Evolutionary conservation across 2,329 filamentous ascomycete genomes (phyloP).

Genomic region (Aspergillus quadrilineatus): DNA sequence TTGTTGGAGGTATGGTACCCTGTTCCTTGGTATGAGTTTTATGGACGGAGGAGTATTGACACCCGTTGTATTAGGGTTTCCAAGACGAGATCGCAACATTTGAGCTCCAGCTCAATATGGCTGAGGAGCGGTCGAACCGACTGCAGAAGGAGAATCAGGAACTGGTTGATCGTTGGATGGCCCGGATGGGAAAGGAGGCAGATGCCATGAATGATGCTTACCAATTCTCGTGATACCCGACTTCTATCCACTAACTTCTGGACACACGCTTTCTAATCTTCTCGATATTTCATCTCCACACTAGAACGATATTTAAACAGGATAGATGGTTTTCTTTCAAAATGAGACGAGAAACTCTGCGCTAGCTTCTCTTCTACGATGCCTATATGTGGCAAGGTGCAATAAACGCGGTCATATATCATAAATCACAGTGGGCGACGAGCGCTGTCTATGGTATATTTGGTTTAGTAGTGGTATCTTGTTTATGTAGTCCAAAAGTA

Average conservation of each 20-base stretch:
- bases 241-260: background rate
- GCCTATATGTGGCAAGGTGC: no score
- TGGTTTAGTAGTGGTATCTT: slow-evolving; percentile 9
- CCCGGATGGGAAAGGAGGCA: slow-evolving; percentile 78
- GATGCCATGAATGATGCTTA: slow-evolving; percentile 74
- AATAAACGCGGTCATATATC: background rate
- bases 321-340: background rate
- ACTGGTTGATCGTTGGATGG: slow-evolving; percentile 88
- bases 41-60: background rate
- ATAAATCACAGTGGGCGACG: background rate
- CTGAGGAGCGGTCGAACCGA: slow-evolving; percentile 71
- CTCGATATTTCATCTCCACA: no score
- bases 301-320: background rate
- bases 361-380: no score
- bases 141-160: slow-evolving; percentile 82
- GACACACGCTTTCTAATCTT: background rate
- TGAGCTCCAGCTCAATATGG: slow-evolving; percentile 83
- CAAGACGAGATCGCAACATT: slow-evolving; percentile 91
- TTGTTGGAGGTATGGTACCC: slow-evolving; percentile 64
- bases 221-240: slow-evolving; percentile 41
- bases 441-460: slow-evolving; percentile 4
- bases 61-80: slow-evolving; percentile 58
- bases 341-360: no score
- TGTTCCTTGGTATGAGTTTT: background rate
- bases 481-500: background rate